Conservation (phyloP, 257 asterid species). For the Plantago ovata region DNA sequence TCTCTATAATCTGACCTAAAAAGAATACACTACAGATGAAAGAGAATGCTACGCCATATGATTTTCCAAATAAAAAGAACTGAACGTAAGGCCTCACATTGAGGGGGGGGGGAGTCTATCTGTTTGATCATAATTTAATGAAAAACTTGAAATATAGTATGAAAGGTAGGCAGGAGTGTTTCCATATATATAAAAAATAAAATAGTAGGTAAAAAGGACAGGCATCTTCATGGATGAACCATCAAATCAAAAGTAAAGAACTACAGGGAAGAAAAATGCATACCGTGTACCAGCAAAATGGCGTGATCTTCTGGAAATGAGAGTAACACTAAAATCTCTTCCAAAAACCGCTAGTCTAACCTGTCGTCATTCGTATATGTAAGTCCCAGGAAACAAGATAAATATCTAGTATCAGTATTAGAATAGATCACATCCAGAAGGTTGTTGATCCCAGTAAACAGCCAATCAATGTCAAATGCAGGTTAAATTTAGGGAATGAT, state of each 20-base stretch:
- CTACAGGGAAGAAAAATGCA: neutral
- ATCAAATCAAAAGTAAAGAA: neutral
- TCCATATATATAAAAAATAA: too few relatives aligned
- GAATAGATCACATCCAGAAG: conserved; percentile 16
- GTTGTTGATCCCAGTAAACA: neutral
- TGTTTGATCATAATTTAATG: too few relatives aligned
- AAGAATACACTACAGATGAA: too few relatives aligned
- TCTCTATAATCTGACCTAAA: too few relatives aligned
- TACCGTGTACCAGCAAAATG: conserved; percentile 99
- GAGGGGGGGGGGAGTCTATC: too few relatives aligned
- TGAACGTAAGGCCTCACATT: too few relatives aligned
- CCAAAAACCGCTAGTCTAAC: conserved; percentile 87
- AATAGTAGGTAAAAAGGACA: too few relatives aligned
- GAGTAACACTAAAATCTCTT: conserved; percentile 82
- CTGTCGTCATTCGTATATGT: conserved; percentile 39
- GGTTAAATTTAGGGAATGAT: neutral
- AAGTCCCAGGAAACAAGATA: conserved; percentile 7
- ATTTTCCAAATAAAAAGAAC: too few relatives aligned
- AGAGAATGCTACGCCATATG: too few relatives aligned
- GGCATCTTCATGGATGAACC: too few relatives aligned
- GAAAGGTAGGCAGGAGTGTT: too few relatives aligned
- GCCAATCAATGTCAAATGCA: conserved; percentile 6
- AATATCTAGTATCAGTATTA: conserved; percentile 1
- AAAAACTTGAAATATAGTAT: too few relatives aligned
- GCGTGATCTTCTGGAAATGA: conserved; percentile 95